Percentiles rank a stretch among this genome's conserved stretches.
These are phyloP conservation scores for Nicotiana obtusifolia DNA, from an alignment of 257 asterid species.

Conservation along the genomic window DNA sequence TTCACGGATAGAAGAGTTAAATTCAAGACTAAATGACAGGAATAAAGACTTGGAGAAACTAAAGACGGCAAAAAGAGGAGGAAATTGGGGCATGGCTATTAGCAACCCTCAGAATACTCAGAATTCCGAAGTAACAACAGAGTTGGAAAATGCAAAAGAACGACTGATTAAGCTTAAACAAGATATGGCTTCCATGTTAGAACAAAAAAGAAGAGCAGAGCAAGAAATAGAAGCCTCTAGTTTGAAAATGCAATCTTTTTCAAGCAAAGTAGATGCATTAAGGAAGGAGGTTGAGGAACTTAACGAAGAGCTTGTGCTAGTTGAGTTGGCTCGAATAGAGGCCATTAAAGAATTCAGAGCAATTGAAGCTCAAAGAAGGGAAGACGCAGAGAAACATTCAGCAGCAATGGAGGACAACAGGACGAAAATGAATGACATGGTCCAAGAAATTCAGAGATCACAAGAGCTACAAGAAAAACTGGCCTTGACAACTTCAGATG, in stretches of 20 bases:
- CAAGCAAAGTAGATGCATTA: constrained; percentile 36
- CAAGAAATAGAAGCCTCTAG: constrained; percentile 31
- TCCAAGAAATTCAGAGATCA: constrained; percentile 30
- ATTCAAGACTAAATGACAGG: constrained; percentile 35
- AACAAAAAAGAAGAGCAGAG: constrained; percentile 59
- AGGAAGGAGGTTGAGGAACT: constrained; percentile 51
- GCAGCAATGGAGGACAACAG: constrained; percentile 36
- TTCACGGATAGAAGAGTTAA: constrained; percentile 42
- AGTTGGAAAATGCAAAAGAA: constrained; percentile 45
- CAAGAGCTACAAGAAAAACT: constrained; percentile 45
- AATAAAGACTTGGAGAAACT: constrained; percentile 36
- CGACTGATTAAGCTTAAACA: constrained; percentile 54
- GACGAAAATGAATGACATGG: constrained; percentile 32
- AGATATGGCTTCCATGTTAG: constrained; percentile 61
- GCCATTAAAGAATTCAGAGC: constrained; percentile 61
- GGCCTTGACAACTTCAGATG: constrained; percentile 43
- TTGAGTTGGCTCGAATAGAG: constrained; percentile 86
- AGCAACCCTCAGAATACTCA: constrained; percentile 16
- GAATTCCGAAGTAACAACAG: constrained; percentile 38
- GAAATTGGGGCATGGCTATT: constrained; percentile 15
- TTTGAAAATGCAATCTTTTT: constrained; percentile 23
- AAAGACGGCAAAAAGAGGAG: constrained; percentile 28
- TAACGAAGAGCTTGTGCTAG: constrained; percentile 74
- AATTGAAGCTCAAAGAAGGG: constrained; percentile 44
- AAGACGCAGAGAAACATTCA: constrained; percentile 29